phyloP scores from a whole-genome alignment of 2,329 filamentous ascomycete genomes.

The Penicillium sp. region DNA sequence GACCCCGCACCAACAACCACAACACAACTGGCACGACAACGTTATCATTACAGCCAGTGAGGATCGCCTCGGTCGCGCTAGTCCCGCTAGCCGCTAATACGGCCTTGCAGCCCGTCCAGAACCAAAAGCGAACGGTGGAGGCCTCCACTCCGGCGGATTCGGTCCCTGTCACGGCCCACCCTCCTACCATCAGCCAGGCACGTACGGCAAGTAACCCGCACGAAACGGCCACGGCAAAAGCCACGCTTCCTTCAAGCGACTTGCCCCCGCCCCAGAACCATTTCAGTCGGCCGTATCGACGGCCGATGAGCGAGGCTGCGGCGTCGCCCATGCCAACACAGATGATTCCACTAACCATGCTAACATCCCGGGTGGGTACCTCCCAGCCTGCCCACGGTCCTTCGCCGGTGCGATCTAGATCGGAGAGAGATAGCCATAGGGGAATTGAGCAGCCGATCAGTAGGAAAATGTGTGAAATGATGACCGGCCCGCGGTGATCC shows the following conservation, averaged over 20 bases:
- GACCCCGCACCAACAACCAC: conserved; percentile 87
- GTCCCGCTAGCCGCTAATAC: conserved; percentile 76
- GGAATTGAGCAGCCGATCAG: conserved; percentile 94
- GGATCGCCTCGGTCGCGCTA: conserved; percentile 90
- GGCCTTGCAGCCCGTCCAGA: conserved; percentile 61
- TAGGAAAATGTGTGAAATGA: conserved; percentile 94
- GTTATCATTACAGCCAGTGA: conserved; percentile 98
- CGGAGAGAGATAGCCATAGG: conserved; percentile 84
- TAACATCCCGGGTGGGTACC: conserved; percentile 72
- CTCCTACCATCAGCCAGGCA: conserved; percentile 76
- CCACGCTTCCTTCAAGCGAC: conserved; percentile 83
- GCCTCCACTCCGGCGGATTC: conserved; percentile 22
- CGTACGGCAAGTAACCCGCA: conserved; percentile 73
- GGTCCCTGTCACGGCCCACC: conserved; percentile 60
- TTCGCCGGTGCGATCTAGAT: conserved; percentile 63
- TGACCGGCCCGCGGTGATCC: conserved; percentile 90
- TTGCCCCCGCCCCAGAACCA: conserved; percentile 98
- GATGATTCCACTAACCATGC: conserved; percentile 89
- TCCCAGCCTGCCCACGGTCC: conserved; percentile 75
- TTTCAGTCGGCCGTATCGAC: conserved; percentile 83
- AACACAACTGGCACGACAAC: conserved; percentile 92
- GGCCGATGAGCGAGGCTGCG: conserved; percentile 85
- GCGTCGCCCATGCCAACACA: conserved; percentile 96
- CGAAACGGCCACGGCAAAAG: conserved; percentile 82
- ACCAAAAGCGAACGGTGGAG: conserved; percentile 36